These are phyloP conservation scores for Porpolomopsis calyptriformis DNA, from an alignment of 768 basidiomycete species.

Conservation along the genomic window DNA sequence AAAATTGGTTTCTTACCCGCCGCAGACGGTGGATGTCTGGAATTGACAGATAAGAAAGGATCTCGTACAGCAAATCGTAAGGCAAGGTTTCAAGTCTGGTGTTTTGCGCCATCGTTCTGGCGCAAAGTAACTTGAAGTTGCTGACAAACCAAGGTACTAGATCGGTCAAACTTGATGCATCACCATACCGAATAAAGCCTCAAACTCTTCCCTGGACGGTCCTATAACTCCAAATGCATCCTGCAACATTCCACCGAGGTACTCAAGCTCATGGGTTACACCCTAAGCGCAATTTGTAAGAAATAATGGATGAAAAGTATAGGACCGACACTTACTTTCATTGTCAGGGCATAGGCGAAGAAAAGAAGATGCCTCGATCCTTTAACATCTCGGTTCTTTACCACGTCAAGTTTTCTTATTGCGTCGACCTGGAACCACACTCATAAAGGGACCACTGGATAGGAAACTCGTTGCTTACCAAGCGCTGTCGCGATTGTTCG, in stretches of 20 bases:
- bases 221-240: slow-evolving; percentile 90
- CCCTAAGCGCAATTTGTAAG: slow-evolving; percentile 23
- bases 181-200: slow-evolving; percentile 74
- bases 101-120: too few relatives aligned
- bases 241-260: slow-evolving; percentile 70
- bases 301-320: not conserved
- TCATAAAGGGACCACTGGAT: not conserved
- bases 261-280: slow-evolving; percentile 77
- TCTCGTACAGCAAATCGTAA: not conserved
- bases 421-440: slow-evolving; percentile 51
- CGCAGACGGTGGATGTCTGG: not conserved
- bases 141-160: too few relatives aligned
- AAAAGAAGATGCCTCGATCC: slow-evolving; percentile 81
- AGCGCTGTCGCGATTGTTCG: slow-evolving; percentile 66
- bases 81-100: not conserved
- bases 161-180: too few relatives aligned
- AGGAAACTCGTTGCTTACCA: slow-evolving; percentile 37
- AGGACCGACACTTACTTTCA: slow-evolving; percentile 43
- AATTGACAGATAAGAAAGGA: not conserved
- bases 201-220: slow-evolving; percentile 71
- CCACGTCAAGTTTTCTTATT: slow-evolving; percentile 76
- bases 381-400: slow-evolving; percentile 71
- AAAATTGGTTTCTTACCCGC: not conserved
- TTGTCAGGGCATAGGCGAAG: slow-evolving; percentile 88
- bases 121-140: too few relatives aligned